phyloP scores from a whole-genome alignment of 805 yeast species.

The Hanseniaspora singularis region DNA sequence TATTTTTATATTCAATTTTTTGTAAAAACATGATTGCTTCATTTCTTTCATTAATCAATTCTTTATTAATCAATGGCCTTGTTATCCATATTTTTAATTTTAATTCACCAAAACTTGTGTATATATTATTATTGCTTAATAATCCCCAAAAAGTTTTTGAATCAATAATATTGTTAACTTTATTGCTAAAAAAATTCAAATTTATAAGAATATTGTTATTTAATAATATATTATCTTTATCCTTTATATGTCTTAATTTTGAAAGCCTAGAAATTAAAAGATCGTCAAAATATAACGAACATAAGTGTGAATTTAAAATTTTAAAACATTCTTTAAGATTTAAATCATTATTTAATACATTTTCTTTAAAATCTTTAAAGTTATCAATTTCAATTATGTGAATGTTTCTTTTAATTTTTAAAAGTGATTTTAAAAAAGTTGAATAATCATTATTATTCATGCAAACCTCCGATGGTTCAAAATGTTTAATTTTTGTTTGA shows the following conservation, averaged over 20 bases:
- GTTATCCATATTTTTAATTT: conserved; percentile 60
- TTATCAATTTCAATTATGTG: not conserved
- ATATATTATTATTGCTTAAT: conserved; percentile 46
- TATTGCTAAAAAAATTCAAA: conserved; percentile 62
- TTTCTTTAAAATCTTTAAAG: conserved; percentile 29
- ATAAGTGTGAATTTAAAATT: conserved; percentile 42
- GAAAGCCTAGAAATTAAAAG: not conserved
- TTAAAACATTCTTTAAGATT: conserved; percentile 20
- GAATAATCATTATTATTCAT: conserved; percentile 12
- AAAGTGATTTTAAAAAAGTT: not conserved
- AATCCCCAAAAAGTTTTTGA: conserved; percentile 59
- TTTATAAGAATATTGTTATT: conserved; percentile 46
- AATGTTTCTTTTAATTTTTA: not conserved
- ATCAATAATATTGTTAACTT: conserved; percentile 36
- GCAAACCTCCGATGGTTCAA: conserved; percentile 68
- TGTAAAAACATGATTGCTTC: conserved; percentile 43
- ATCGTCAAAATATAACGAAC: conserved; percentile 32
- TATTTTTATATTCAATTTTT: conserved; percentile 28
- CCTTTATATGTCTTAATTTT: conserved; percentile 30
- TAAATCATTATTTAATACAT: conserved; percentile 4
- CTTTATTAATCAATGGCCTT: conserved; percentile 50
- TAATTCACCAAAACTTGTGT: conserved; percentile 65
- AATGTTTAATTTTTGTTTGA: conserved; percentile 60
- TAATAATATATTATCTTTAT: conserved; percentile 44
- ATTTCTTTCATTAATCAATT: conserved; percentile 46